Percentiles rank a stretch among this genome's conserved stretches.
Conservation (phyloP, 2,329 filamentous ascomycete species). For the Colletotrichum costaricense region DNA sequence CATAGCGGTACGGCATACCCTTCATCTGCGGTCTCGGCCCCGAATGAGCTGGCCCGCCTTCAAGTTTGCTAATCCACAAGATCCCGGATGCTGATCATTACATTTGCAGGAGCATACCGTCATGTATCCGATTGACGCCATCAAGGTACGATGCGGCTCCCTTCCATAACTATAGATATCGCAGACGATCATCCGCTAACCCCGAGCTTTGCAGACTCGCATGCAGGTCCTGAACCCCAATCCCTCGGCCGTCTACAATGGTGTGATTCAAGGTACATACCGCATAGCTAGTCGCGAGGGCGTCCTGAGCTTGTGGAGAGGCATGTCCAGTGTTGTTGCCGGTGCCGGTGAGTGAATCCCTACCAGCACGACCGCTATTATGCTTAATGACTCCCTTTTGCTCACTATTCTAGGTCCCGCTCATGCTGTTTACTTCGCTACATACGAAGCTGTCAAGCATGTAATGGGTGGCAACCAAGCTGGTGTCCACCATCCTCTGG, state of each 20-base stretch:
- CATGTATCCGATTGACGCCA: conserved; percentile 98
- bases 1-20: conserved; percentile 77
- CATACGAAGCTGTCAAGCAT: conserved; percentile 97
- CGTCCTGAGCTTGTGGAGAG: conserved; percentile 91
- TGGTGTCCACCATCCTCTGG: conserved; percentile 90
- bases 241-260: conserved; percentile 84
- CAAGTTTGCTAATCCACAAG: background rate
- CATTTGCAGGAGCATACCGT: conserved; percentile 89
- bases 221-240: conserved; percentile 96
- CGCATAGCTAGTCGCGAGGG: conserved; percentile 93
- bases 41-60: background rate
- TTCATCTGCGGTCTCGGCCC: conserved; percentile 3
- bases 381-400: background rate
- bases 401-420: conserved; percentile 77
- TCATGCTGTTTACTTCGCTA: conserved; percentile 98
- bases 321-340: conserved; percentile 94
- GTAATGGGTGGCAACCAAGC: conserved; percentile 91
- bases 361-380: background rate
- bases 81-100: conserved; percentile 33
- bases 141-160: conserved; percentile 76
- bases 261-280: conserved; percentile 91
- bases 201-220: conserved; percentile 74
- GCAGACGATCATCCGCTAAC: conserved; percentile 32
- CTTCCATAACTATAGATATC: background rate
- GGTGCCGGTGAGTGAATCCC: conserved; percentile 78